Percentiles rank a stretch among this genome's conserved stretches.
These are phyloP conservation scores for Irpex sp. DNA, from an alignment of 1,284 basidiomycete species.

Conservation along the genomic window DNA sequence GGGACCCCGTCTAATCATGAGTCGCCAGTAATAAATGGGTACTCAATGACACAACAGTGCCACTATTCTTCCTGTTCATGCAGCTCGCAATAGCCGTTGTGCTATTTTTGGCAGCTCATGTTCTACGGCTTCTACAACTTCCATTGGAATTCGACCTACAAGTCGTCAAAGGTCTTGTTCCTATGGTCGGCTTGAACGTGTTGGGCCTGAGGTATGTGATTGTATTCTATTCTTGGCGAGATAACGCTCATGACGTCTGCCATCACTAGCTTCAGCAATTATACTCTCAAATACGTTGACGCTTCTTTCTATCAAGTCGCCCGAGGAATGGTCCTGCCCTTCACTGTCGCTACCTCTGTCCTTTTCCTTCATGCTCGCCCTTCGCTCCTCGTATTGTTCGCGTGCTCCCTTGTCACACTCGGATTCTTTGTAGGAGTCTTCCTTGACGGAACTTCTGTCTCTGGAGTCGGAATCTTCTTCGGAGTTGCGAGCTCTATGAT, in stretches of 20 bases:
- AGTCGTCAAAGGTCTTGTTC: conserved; percentile 66
- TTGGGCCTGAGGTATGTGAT: conserved; percentile 68
- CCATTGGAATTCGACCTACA: conserved; percentile 56
- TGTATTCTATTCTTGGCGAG: background rate
- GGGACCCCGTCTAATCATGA: conserved; percentile 2
- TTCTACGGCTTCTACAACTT: conserved; percentile 57
- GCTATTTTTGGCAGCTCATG: conserved; percentile 65
- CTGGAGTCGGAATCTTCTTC: conserved; percentile 62
- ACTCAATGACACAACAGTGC: conserved; percentile 60
- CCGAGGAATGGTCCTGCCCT: conserved; percentile 81
- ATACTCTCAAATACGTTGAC: conserved; percentile 87
- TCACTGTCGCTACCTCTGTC: conserved; percentile 80
- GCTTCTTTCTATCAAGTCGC: conserved; percentile 91
- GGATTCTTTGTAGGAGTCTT: conserved; percentile 87
- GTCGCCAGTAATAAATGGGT: conserved; percentile 76
- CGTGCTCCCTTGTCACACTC: conserved; percentile 72
- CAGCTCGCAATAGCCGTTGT: conserved; percentile 78
- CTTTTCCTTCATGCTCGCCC: conserved; percentile 70
- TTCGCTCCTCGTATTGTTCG: conserved; percentile 62
- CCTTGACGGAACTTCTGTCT: conserved; percentile 64
- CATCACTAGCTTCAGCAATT: conserved; percentile 74
- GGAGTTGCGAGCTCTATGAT: conserved; percentile 77
- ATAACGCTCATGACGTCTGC: background rate
- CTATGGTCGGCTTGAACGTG: conserved; percentile 74
- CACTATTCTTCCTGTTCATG: conserved; percentile 82